Percentiles rank a stretch among this genome's conserved stretches.
Evolutionary conservation across 129 eudicot genomes (phyloP).

Genomic region (Centrapalus pauciflorus): DNA sequence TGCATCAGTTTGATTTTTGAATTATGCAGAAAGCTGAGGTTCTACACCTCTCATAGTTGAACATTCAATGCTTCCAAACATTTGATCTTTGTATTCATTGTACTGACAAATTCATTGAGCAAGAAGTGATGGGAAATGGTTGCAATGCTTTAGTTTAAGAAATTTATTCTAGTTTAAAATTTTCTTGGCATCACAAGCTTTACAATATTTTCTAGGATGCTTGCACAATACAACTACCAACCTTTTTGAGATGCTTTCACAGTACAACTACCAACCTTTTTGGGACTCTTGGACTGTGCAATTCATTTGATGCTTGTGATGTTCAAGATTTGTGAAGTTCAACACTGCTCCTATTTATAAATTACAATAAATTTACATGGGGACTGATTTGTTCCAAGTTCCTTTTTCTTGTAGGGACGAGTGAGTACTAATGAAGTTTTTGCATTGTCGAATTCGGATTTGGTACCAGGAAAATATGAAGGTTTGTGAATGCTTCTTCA

Average conservation of each 20-base stretch:
- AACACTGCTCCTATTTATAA: not conserved
- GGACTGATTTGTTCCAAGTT: not conserved
- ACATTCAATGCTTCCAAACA: not conserved
- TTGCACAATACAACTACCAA: not conserved
- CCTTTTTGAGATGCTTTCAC: too few relatives aligned
- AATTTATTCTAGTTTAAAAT: not conserved
- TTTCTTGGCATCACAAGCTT: not conserved
- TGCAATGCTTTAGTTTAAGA: not conserved
- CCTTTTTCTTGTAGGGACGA: conserved; percentile 55
- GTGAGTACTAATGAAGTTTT: conserved; percentile 92
- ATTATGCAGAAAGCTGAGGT: not conserved
- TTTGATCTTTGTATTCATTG: not conserved
- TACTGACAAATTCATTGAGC: not conserved
- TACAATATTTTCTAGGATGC: not conserved
- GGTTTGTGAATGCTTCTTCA: conserved; percentile 34
- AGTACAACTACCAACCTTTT: too few relatives aligned
- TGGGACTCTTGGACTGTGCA: not conserved
- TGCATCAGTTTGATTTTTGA: not conserved
- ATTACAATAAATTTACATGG: too few relatives aligned
- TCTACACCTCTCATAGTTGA: not conserved
- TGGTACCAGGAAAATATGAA: conserved; percentile 97
- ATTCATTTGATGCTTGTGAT: not conserved
- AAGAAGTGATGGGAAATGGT: not conserved
- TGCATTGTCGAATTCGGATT: conserved; percentile 75
- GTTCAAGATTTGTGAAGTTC: not conserved